Evolutionary conservation across 176 grass and related monocot genomes (phyloP).

Genomic region (Dactylis glomerata): DNA sequence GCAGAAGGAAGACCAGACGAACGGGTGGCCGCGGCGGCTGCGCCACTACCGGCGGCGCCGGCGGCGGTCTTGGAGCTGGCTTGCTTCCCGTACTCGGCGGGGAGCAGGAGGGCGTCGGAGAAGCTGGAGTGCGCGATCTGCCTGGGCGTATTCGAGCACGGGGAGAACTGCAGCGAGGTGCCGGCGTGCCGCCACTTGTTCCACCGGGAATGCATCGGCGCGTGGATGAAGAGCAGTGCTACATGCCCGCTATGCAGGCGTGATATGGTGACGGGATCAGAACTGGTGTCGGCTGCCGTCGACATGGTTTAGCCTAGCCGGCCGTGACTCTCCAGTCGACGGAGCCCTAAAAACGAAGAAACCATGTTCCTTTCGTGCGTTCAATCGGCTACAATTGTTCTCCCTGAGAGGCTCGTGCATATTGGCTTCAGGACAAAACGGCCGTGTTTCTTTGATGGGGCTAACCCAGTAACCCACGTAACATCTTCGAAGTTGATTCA

Average conservation of each 20-base stretch:
- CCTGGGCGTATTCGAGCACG: constrained; percentile 17
- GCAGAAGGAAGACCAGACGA: too few species aligned
- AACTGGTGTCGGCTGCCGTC: background rate
- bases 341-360: too few species aligned
- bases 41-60: too few species aligned
- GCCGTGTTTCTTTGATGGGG: too few species aligned
- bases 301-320: constrained; percentile 30
- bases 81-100: background rate
- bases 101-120: background rate
- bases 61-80: background rate
- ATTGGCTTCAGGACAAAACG: too few species aligned
- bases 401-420: too few species aligned
- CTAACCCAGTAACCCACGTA: too few species aligned
- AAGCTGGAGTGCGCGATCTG: constrained; percentile 41
- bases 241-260: constrained; percentile 46
- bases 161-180: constrained; percentile 35
- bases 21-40: too few species aligned
- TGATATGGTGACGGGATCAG: background rate
- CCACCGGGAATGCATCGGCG: constrained; percentile 33
- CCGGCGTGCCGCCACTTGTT: constrained; percentile 48
- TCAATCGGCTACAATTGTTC: too few species aligned
- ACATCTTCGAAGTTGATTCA: too few species aligned
- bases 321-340: too few species aligned
- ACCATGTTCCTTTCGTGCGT: too few species aligned
- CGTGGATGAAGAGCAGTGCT: constrained; percentile 24